Conservation (phyloP, 2,329 filamentous ascomycete genomes). For the Passalora sequoiae region DNA sequence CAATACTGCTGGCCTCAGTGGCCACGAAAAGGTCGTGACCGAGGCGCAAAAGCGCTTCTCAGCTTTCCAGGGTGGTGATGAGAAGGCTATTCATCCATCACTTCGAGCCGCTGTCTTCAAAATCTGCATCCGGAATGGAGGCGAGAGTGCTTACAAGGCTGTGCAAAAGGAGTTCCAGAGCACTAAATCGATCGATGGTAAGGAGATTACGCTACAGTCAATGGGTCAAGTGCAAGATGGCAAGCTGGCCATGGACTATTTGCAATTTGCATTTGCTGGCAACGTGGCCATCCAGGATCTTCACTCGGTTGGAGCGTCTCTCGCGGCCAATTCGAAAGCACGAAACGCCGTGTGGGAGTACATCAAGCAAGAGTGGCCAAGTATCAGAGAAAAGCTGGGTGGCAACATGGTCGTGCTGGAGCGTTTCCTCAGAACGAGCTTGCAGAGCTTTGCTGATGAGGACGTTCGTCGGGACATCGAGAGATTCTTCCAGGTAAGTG, state of each 20-base stretch:
- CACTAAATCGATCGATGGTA: constrained; percentile 83
- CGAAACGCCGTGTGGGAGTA: constrained; percentile 78
- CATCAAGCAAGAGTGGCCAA: constrained; percentile 76
- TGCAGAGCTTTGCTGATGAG: constrained; percentile 72
- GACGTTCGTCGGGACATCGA: constrained; percentile 70
- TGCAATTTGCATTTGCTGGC: constrained; percentile 73
- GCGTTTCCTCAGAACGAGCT: constrained; percentile 72
- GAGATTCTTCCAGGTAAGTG: constrained; percentile 80
- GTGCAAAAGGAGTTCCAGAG: constrained; percentile 80
- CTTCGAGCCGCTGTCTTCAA: constrained; percentile 76
- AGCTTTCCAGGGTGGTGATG: constrained; percentile 66
- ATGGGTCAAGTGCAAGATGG: constrained; percentile 68
- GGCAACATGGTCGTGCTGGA: constrained; percentile 84
- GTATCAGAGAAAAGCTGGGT: constrained; percentile 65
- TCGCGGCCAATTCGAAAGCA: constrained; percentile 68
- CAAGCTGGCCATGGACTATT: constrained; percentile 62
- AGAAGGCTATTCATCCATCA: constrained; percentile 70
- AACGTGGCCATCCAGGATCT: constrained; percentile 82
- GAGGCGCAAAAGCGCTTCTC: constrained; percentile 77
- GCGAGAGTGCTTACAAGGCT: constrained; percentile 62
- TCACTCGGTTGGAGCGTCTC: constrained; percentile 69
- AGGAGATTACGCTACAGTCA: constrained; percentile 73
- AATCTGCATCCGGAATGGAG: constrained; percentile 69
- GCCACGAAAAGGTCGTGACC: constrained; percentile 64
- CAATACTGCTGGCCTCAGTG: constrained; percentile 65